Conservation (phyloP, 1,139 yeast species). For the Debaryomycetaceae sp. region DNA sequence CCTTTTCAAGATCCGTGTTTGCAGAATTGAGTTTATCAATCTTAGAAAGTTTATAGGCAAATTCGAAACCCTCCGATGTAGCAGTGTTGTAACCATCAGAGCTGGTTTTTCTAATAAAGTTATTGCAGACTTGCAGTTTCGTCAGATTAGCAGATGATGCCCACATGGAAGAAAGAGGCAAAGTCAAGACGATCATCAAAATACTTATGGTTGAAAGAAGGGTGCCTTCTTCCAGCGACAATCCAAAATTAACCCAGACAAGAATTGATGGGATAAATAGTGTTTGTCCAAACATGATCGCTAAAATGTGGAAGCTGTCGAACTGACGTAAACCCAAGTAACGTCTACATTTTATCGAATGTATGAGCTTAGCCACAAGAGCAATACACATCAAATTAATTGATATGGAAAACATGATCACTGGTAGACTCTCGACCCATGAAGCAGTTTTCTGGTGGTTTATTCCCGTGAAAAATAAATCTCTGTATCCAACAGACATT, state of each 20-base stretch:
- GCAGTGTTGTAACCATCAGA: constrained; percentile 10
- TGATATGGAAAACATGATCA: constrained; percentile 65
- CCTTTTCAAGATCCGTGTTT: constrained; percentile 8
- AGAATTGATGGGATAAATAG: constrained; percentile 73
- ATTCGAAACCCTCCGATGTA: constrained; percentile 11
- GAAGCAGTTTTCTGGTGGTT: constrained; percentile 9
- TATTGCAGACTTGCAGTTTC: constrained; percentile 15
- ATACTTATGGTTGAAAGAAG: constrained; percentile 22
- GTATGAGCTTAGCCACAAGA: constrained; percentile 55
- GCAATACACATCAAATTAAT: constrained; percentile 60
- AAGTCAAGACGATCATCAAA: constrained; percentile 50
- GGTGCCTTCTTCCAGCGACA: constrained; percentile 11
- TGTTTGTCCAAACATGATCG: constrained; percentile 82
- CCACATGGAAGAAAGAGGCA: constrained; percentile 89
- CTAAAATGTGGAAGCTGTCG: constrained; percentile 72
- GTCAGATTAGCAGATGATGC: constrained; percentile 59
- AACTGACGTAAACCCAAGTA: constrained; percentile 77
- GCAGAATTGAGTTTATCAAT: constrained; percentile 4
- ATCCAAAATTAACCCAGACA: constrained; percentile 48
- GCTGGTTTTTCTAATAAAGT: constrained; percentile 6
- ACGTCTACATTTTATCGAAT: constrained; percentile 71
- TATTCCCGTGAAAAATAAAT: constrained; percentile 8
- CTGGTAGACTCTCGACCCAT: constrained; percentile 48
- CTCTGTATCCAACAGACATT: constrained; percentile 12
- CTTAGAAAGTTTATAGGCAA: constrained; percentile 16